Evolutionary conservation across 495 filamentous ascomycete species (phyloP), one percentile per base, ranked within the genome.

Genomic region (Aspergillus ellipticus): DNA sequence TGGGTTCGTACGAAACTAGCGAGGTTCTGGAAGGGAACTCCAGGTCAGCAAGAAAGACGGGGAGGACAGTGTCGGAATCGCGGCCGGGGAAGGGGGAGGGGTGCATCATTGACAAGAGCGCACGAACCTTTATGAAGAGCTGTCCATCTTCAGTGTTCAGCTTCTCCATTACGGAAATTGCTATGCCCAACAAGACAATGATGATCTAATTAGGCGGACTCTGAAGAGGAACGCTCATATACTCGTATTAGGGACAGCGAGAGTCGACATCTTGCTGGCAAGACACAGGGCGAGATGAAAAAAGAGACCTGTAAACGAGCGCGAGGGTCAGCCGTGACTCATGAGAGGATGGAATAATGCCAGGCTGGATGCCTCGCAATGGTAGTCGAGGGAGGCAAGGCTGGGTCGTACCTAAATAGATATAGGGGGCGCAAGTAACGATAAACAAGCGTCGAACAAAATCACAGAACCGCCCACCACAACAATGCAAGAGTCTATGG

Each of bases 1-100:
- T 98, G 90, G 31, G 92, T 96, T 53, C 93, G 89, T 68, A 98
- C 91, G 74, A 96, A 97, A 70, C 85, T 87, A 59, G 93, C 92
- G 58, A 98, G 82, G 76, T 94, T 94, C 92, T 96, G 58, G 20
- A 39, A 49, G 35, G 13, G 21, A 24, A 49, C 17, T 0, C 15
- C 20, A 49, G 33, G 31, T 63, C 48, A 65, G 65, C 35, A 13
- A 37, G 35, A 13, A 4, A 39, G 5, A n/a, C 13, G n/a, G n/a
- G n/a, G n/a, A n/a, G n/a, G n/a, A n/a, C n/a, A n/a, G n/a, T n/a
- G n/a, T n/a, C n/a, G n/a, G n/a, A n/a, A 33, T 9, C 9, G 7
- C 31, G n/a, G 20, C 16, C 13, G 17, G 16, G 17, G 29, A 33
- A 13, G 50, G 16, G 6, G 20, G 10, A 6, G 39, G 21, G 26